Percentiles rank a stretch among this genome's conserved stretches.
These are phyloP conservation scores for Trichoderma virens DNA, from an alignment of 495 filamentous ascomycete species.

Conservation along the genomic window DNA sequence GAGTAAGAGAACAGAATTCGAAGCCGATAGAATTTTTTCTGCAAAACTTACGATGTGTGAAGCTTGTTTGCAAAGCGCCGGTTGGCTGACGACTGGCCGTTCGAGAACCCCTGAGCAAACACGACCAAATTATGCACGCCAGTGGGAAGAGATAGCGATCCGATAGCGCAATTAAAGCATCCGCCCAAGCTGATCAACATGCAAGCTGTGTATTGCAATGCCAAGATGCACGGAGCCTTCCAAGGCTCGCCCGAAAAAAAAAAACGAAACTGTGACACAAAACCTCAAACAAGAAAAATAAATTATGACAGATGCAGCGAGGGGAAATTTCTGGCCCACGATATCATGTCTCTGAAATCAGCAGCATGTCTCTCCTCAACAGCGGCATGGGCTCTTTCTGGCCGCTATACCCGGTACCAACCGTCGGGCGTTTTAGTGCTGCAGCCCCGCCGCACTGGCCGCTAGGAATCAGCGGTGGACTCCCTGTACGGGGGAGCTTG, in stretches of 20 bases:
- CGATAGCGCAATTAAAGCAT: constrained; percentile 5
- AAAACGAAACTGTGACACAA: neutral
- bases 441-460: neutral
- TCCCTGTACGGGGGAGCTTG: neutral
- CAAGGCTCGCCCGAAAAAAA: neutral
- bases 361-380: neutral
- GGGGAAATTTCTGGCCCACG: neutral
- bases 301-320: neutral
- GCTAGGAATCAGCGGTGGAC: neutral
- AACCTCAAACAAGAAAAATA: neutral
- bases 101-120: constrained; percentile 6
- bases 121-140: constrained; percentile 1
- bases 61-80: constrained; percentile 4
- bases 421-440: neutral
- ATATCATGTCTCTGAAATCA: neutral
- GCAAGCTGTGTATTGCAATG: neutral
- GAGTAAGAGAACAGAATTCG: neutral
- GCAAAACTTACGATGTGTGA: neutral
- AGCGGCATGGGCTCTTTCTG: neutral
- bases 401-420: neutral
- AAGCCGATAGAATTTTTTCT: neutral
- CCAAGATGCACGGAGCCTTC: neutral
- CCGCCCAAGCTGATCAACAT: constrained; percentile 4
- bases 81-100: neutral
- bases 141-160: constrained; percentile 4